Evolutionary conservation across 73 alveolate species (phyloP).

Genomic region (Stentor coeruleus): DNA sequence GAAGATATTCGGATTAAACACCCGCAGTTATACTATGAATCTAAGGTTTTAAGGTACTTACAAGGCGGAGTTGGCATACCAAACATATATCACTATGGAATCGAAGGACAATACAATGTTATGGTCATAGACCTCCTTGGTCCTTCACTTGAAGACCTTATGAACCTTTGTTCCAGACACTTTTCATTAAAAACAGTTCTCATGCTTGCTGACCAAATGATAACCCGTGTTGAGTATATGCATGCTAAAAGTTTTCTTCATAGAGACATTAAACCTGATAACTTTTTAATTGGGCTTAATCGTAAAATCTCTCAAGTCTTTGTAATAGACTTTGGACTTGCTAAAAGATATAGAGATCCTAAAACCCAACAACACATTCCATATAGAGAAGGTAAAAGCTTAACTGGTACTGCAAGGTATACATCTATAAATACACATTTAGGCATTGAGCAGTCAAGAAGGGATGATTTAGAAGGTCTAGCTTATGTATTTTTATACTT

Average conservation of each 20-base stretch:
- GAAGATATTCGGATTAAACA: too few species aligned
- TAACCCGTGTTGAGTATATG: conserved; percentile 69
- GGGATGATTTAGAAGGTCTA: conserved; percentile 82
- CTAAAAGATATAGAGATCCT: conserved; percentile 44
- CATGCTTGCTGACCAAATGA: conserved; percentile 77
- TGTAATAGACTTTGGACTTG: conserved; percentile 57
- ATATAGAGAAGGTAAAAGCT: too few species aligned
- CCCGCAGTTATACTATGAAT: too few species aligned
- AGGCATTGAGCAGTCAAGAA: conserved; percentile 78
- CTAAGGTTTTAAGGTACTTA: too few species aligned
- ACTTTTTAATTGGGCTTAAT: conserved; percentile 65
- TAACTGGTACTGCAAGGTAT: conserved; percentile 45
- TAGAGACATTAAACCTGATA: conserved; percentile 83
- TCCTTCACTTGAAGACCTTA: conserved; percentile 75
- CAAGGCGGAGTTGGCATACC: conserved; percentile 86
- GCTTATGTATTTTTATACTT: conserved; percentile 78
- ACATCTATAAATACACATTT: conserved; percentile 35
- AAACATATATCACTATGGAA: conserved; percentile 72
- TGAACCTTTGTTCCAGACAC: conserved; percentile 62
- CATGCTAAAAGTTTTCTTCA: conserved; percentile 74
- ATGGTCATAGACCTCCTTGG: conserved; percentile 90
- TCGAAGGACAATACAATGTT: conserved; percentile 79
- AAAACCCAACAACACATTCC: conserved; percentile 42
- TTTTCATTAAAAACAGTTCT: conserved; percentile 78
- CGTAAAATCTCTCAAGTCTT: conserved; percentile 48